phyloP scores from a whole-genome alignment of 2,329 filamentous ascomycete species.

The Diaporthe vexans region DNA sequence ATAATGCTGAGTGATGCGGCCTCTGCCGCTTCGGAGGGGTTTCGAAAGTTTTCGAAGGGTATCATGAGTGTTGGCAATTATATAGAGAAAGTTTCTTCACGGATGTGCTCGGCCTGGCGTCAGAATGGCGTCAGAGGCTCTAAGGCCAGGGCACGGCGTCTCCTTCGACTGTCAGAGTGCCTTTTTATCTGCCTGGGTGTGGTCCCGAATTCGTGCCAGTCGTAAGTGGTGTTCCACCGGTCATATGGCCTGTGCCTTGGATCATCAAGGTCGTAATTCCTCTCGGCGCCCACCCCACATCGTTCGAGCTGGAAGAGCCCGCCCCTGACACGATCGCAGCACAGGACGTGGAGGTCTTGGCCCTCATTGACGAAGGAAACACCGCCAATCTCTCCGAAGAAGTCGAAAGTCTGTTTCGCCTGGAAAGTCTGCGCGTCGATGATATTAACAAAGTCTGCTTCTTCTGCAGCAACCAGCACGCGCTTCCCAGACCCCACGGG shows the following conservation, averaged over 20 bases:
- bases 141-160: conserved; percentile 42
- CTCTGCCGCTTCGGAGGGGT: neutral
- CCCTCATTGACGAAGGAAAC: conserved; percentile 77
- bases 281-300: conserved; percentile 55
- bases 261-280: conserved; percentile 45
- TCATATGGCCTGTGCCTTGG: conserved; percentile 28
- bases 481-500: conserved; percentile 76
- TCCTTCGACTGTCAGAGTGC: conserved; percentile 40
- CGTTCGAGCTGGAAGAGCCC: conserved; percentile 76
- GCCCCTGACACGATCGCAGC: conserved; percentile 75
- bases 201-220: conserved; percentile 48
- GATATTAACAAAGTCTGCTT: conserved; percentile 79
- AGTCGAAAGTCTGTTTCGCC: conserved; percentile 77
- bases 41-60: conserved; percentile 32
- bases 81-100: conserved; percentile 32
- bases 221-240: conserved; percentile 41
- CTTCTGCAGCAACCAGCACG: conserved; percentile 80
- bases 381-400: conserved; percentile 83
- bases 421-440: conserved; percentile 76
- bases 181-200: conserved; percentile 37
- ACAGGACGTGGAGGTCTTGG: conserved; percentile 76
- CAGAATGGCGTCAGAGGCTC: conserved; percentile 48
- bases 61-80: conserved; percentile 40
- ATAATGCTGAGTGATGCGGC: conserved; percentile 7
- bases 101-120: conserved; percentile 25